Percentiles rank a stretch among this genome's conserved stretches.
These are phyloP conservation scores for Coniella vitis DNA, from an alignment of 2,329 filamentous ascomycete genomes.

Conservation along the genomic window DNA sequence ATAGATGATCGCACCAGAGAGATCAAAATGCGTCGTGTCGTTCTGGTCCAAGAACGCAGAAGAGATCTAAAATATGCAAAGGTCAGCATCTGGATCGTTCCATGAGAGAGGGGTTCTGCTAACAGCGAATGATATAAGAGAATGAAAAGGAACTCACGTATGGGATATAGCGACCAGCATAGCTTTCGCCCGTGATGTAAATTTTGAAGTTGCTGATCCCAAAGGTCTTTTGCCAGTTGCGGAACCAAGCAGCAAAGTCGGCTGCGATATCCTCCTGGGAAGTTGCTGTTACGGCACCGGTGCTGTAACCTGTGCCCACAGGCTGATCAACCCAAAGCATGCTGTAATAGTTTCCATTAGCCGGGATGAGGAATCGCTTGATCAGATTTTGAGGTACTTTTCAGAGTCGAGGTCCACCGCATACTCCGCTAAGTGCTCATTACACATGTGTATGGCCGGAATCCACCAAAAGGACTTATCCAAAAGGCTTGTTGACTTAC, in stretches of 20 bases:
- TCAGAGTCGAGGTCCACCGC: too few species aligned
- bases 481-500: not conserved
- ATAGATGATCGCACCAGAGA: conserved; percentile 47
- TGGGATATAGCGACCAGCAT: conserved; percentile 32
- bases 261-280: conserved; percentile 4
- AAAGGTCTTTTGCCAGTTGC: conserved; percentile 4
- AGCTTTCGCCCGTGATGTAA: conserved; percentile 48
- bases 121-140: too few species aligned
- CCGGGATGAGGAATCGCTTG: too few species aligned
- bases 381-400: too few species aligned
- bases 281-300: not conserved
- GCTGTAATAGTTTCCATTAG: not conserved
- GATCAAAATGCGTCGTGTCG: conserved; percentile 32
- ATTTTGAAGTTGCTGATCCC: conserved; percentile 29
- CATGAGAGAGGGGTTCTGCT: too few species aligned
- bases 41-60: conserved; percentile 42
- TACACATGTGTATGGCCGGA: too few species aligned
- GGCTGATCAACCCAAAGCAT: conserved; percentile 5
- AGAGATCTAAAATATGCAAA: conserved; percentile 38
- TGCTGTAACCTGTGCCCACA: conserved; percentile 1
- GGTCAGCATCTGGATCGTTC: too few species aligned
- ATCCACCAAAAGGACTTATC: too few species aligned
- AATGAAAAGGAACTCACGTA: not conserved
- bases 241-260: conserved; percentile 1
- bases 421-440: too few species aligned